Conservation (phyloP, 805 yeast species). For the Candida montana region DNA sequence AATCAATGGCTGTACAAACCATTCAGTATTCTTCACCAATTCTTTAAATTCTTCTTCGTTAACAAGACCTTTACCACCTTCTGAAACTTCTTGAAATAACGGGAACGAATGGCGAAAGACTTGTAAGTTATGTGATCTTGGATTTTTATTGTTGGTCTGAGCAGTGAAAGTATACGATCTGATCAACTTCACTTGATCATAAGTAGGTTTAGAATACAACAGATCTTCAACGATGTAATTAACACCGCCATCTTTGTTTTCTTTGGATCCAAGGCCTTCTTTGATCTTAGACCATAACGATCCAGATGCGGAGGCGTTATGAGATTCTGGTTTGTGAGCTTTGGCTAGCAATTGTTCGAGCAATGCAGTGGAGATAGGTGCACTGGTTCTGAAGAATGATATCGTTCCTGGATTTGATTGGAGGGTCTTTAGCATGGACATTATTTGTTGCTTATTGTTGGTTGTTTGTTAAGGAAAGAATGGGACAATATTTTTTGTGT, state of each 20-base stretch:
- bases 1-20: slow-evolving; percentile 41
- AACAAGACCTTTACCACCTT: slow-evolving; percentile 4
- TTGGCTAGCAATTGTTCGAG: slow-evolving; percentile 7
- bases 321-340: not conserved
- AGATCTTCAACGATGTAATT: slow-evolving; percentile 3
- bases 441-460: slow-evolving; percentile 12
- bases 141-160: slow-evolving; percentile 2
- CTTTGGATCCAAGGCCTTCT: slow-evolving; percentile 13
- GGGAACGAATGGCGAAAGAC: slow-evolving; percentile 21
- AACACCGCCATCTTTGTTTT: slow-evolving; percentile 6
- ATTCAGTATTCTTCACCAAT: slow-evolving; percentile 10
- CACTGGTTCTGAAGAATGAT: slow-evolving; percentile 32
- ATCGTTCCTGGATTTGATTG: slow-evolving; percentile 42
- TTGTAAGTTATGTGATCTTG: slow-evolving; percentile 6
- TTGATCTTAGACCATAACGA: slow-evolving; percentile 18
- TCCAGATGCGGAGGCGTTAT: slow-evolving; percentile 6
- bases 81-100: slow-evolving; percentile 4
- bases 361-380: slow-evolving; percentile 14
- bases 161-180: slow-evolving; percentile 12
- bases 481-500: not conserved
- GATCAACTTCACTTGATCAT: slow-evolving; percentile 22
- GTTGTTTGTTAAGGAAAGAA: not conserved
- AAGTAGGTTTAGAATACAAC: slow-evolving; percentile 18
- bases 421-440: slow-evolving; percentile 45
- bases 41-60: slow-evolving; percentile 11